Evolutionary conservation across 371 early-diverging fungal species (phyloP).

Genomic region (Mucor lusitanicus): DNA sequence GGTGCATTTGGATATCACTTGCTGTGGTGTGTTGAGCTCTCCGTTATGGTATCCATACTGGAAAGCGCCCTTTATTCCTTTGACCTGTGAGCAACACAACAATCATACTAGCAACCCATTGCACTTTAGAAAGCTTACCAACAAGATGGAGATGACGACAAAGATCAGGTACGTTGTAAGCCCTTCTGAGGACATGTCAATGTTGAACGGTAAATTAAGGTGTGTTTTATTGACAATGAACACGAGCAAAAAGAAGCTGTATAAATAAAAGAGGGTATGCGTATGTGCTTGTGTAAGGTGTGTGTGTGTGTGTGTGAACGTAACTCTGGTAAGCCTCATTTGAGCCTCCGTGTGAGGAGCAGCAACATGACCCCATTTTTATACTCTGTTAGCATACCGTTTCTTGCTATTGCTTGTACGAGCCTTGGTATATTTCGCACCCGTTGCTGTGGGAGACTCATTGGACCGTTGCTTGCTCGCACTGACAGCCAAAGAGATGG

Average conservation of each 20-base stretch:
- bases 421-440: neutral
- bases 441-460: neutral
- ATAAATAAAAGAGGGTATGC: neutral
- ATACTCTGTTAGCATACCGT: neutral
- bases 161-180: slow-evolving; percentile 38
- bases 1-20: slow-evolving; percentile 67
- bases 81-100: neutral
- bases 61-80: slow-evolving; percentile 53
- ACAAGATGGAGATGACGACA: slow-evolving; percentile 38
- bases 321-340: neutral
- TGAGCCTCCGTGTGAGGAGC: neutral
- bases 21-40: slow-evolving; percentile 77
- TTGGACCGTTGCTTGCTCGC: slow-evolving; percentile 2
- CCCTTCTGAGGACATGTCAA: slow-evolving; percentile 14
- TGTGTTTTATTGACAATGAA: neutral
- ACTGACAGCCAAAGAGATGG: slow-evolving; percentile 21
- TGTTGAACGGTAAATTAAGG: neutral
- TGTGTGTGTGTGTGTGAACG: neutral
- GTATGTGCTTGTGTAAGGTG: neutral
- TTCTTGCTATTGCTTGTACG: neutral
- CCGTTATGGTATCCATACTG: slow-evolving; percentile 87
- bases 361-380: neutral
- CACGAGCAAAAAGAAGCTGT: neutral
- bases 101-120: neutral
- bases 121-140: slow-evolving; percentile 27